These are phyloP conservation scores for Claviceps africana DNA, from an alignment of 2,329 filamentous ascomycete genomes.

Conservation along the genomic window DNA sequence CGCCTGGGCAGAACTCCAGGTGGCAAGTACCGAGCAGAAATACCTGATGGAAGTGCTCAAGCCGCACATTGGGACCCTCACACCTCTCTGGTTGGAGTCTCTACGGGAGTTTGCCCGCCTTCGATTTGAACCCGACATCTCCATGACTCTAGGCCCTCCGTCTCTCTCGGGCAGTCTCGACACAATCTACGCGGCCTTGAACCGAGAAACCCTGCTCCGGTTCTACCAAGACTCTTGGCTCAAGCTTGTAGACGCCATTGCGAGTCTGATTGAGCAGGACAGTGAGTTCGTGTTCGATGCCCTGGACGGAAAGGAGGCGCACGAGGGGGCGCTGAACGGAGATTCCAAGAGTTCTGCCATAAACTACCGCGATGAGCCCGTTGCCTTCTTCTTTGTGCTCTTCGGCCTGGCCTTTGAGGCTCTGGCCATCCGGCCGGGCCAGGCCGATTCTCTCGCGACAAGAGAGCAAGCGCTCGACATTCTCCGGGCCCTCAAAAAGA, in stretches of 20 bases:
- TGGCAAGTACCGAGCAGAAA: conserved; percentile 81
- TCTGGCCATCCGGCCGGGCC: conserved; percentile 60
- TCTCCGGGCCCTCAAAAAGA: conserved; percentile 82
- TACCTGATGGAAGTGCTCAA: conserved; percentile 81
- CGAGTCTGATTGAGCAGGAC: conserved; percentile 92
- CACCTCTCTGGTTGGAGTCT: conserved; percentile 86
- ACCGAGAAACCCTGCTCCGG: conserved; percentile 79
- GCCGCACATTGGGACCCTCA: conserved; percentile 78
- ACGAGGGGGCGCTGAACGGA: conserved; percentile 32
- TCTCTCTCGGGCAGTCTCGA: conserved; percentile 77
- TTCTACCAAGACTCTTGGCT: conserved; percentile 98
- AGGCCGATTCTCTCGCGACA: conserved; percentile 41
- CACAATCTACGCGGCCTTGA: conserved; percentile 86
- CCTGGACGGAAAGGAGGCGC: conserved; percentile 65
- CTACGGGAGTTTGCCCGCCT: conserved; percentile 85
- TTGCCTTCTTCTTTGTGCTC: conserved; percentile 96
- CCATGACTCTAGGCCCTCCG: conserved; percentile 70
- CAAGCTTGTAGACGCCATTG: conserved; percentile 91
- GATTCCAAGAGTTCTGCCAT: conserved; percentile 60
- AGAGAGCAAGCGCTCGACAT: conserved; percentile 78
- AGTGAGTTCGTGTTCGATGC: conserved; percentile 97
- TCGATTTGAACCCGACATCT: conserved; percentile 93
- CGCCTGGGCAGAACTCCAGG: conserved; percentile 92
- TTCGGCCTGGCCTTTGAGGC: conserved; percentile 96
- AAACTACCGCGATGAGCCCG: conserved; percentile 94